Base-by-base conservation (phyloP, 73 alveolate genomes). In the Paramecium biaurelia region DNA sequence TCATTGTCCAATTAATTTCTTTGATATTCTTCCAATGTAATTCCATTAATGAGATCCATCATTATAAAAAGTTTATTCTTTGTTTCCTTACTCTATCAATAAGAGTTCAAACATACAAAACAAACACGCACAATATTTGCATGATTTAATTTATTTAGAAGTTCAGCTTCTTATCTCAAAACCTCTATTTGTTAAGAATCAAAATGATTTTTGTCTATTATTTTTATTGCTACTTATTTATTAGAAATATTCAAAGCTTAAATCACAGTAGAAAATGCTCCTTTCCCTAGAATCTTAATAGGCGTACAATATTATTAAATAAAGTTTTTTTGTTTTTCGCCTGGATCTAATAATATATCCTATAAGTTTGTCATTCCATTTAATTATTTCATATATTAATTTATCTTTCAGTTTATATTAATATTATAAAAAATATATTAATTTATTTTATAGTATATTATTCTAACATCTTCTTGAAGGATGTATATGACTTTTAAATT, bases 81-180 rank as follows among this genome's bases (percentile, higher is more conserved):
- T 72, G 86, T 72, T 18, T 72, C 86, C 10, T 72, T 72, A 35
- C 18, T 35, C 86, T 72, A 30, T 53, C 28, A 72, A 12, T 34
- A 30, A 12, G 20, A 10, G 45, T 72, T 72, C 18, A 32, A 72
- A 72, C 14, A 28, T 72, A 72, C 86, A 72, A 72, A 72, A 8
- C 32, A 32, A 4, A 35, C 58, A 28, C 63, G n/a, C 15, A 72
- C 86, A 6, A 72, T 35, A 72, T 72, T 72, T 4, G 28, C 26
- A 35, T 72, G 86, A n/a, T 4, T 2, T 18, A 72, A 35, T 35
- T 32, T 11, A 72, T 2, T 38, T 11, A 72, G 32, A 14, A 72
- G 20, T 72, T 72, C n/a, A 10, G 86, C 86, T 72, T 72, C 86
- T 42, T 37, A 9, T 72, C 86, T 72, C 63, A 72, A 35, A 35